Evolutionary conservation across 164 flowering plant genomes (phyloP).

Genomic region (Liquidambar formosana): DNA sequence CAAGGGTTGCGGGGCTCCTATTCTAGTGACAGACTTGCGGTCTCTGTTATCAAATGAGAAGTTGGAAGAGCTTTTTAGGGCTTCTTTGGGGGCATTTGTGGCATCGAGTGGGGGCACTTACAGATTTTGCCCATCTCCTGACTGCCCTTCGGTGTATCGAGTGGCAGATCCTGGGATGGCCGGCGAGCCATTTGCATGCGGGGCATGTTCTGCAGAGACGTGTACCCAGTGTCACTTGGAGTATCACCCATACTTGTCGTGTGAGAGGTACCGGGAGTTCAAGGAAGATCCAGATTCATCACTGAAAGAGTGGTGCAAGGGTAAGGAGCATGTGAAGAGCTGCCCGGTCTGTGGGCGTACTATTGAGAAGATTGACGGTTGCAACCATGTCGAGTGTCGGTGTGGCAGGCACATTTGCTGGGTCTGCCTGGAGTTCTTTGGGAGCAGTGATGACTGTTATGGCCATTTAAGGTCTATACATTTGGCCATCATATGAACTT

Average conservation of each 20-base stretch:
- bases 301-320: constrained; percentile 71
- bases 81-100: constrained; percentile 74
- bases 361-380: constrained; percentile 93
- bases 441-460: constrained; percentile 68
- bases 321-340: constrained; percentile 74
- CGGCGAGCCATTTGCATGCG: constrained; percentile 69
- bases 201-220: constrained; percentile 76
- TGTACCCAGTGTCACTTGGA: constrained; percentile 86
- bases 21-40: constrained; percentile 61
- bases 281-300: constrained; percentile 89
- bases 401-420: constrained; percentile 92
- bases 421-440: constrained; percentile 68
- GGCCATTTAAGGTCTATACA: constrained; percentile 69
- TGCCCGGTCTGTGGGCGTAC: constrained; percentile 70
- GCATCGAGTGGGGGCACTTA: constrained; percentile 61
- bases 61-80: constrained; percentile 79
- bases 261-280: constrained; percentile 68
- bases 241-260: constrained; percentile 70
- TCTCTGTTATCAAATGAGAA: constrained; percentile 54
- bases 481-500: constrained; percentile 34
- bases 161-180: constrained; percentile 40
- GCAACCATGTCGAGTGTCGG: constrained; percentile 84
- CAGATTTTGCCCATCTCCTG: constrained; percentile 92
- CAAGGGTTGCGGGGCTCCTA: constrained; percentile 52
- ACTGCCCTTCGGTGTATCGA: constrained; percentile 79